Base-by-base conservation (phyloP, 495 filamentous ascomycete species). In the Annulohypoxylon maeteangense region DNA sequence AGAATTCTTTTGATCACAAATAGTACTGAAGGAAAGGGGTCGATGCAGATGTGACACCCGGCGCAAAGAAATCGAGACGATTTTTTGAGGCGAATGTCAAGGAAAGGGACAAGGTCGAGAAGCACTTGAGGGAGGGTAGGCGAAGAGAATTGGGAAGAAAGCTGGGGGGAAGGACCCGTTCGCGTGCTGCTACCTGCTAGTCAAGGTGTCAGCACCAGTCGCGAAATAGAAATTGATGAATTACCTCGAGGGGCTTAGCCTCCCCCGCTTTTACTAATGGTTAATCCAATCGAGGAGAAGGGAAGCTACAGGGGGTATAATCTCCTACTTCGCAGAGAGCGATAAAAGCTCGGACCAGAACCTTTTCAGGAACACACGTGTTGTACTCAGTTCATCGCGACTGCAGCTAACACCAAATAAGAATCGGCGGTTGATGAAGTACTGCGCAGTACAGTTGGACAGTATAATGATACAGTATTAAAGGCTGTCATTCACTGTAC, bases 141-240 rank as follows among this genome's bases (percentile, higher is more conserved):
- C n/a, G n/a, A 66, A 55, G 61, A 45, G 38, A 64, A 38, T 51
- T 44, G n/a, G 45, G 61, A 38, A 68, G 58, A 65, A 73, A 68
- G 54, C 54, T 58, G 58, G 70, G 70, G 70, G 70, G 58, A 51
- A 29, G 27, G 68, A 47, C 64, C 57, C 69, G 42, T 68, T 72
- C 65, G 56, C 65, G 70, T 65, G 60, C 67, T 65, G 67, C 55
- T 51, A 29, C 47, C 34, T 50, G 53, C 31, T 48, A 54, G 51
- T 62, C 47, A 47, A 65, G 53, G 36, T 62, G 63, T 72, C 63
- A 72, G 70, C 70, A 68, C 51, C 53, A 65, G 47, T 65, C 65
- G 65, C 70, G 70, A 73, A 68, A 68, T 68, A 68, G 65, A 65
- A 68, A 73, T 73, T 68, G 65, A 62, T 68, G 70, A 68, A 68